Evolutionary conservation across 306 rosid species (phyloP).

Genomic region (Gillenia trifoliata): DNA sequence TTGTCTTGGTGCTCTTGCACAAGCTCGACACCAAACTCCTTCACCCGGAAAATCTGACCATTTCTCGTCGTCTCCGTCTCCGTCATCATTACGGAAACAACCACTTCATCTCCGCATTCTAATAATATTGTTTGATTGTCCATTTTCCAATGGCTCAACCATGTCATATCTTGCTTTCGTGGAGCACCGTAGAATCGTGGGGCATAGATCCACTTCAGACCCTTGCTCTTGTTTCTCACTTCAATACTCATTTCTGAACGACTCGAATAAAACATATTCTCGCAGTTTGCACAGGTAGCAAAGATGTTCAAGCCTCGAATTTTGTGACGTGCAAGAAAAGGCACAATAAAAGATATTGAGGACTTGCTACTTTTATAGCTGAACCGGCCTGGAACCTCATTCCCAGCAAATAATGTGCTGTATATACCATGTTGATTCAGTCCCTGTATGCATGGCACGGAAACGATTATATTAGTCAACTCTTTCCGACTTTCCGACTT

Average conservation of each 20-base stretch:
- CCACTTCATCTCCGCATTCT: not conserved
- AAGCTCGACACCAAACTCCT: no score
- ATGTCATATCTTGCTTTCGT: not conserved
- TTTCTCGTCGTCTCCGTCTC: no score
- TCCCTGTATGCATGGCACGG: not conserved
- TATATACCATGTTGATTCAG: not conserved
- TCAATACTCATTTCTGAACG: no score
- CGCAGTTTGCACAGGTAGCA: not conserved
- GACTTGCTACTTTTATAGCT: not conserved
- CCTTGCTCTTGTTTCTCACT: not conserved
- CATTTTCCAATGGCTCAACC: not conserved
- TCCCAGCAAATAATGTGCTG: not conserved
- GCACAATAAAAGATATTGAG: not conserved
- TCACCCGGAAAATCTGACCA: no score
- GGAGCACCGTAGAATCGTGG: not conserved
- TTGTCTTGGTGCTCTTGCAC: no score
- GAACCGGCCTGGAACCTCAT: not conserved
- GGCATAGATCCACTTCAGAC: not conserved
- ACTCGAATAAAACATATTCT: no score
- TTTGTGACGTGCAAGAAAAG: not conserved
- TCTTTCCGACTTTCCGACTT: no score
- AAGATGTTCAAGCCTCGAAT: not conserved
- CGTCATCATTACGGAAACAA: not conserved
- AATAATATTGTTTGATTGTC: not conserved
- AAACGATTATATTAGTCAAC: not conserved